Base-by-base conservation (phyloP, 495 filamentous ascomycete species). In the Penicillium verhagenii region DNA sequence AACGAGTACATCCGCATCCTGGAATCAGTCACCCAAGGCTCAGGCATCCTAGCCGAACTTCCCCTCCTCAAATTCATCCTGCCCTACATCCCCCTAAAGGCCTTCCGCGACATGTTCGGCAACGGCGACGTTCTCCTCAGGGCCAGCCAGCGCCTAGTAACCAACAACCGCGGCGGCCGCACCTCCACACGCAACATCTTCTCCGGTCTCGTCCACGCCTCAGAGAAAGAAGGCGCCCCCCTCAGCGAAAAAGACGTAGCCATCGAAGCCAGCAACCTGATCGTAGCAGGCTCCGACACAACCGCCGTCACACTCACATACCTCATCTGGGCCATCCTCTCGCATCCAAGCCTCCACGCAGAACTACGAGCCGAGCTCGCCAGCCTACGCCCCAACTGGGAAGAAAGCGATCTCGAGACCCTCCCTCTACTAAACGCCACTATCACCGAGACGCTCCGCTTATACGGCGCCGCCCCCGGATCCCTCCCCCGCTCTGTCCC, bases 401-500 rank as follows among this genome's bases (percentile, higher is more conserved):
- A 20, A 11, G 67, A 71, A n/a, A 53, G 53, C 18, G 47, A 64
- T 42, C 59, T 79, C 4, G 65, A 75, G 33, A 44, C 56, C 3
- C 56, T 77, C 0, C 69, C 71, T 4, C 58, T 74, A 28, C 67
- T 85, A 13, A 77, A 80, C 44, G 68, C 68, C 5, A 65, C 75
- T 23, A 82, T 84, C 53, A 77, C 75, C 31, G 81, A 86, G 60
- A 68, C 80, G 0, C 59, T 84, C 28, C 63, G 81, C 6, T 54
- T 84, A 10, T 72, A 82, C 61, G 72, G 71, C 2, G 72, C 80
- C 0, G 71, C 72, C 0, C 68, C 73, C 0, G 72, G 68, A 2
- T 72, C 68, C 6, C 63, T 70, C 2, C 60, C 61, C 10, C 67
- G 79, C 2, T 43, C 60, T 11, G 58, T 64, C 0, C 59, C 65